Evolutionary conservation across 1,284 basidiomycete species (phyloP), one percentile per base, ranked within the genome.

Genomic region (Wolfiporia cocos): DNA sequence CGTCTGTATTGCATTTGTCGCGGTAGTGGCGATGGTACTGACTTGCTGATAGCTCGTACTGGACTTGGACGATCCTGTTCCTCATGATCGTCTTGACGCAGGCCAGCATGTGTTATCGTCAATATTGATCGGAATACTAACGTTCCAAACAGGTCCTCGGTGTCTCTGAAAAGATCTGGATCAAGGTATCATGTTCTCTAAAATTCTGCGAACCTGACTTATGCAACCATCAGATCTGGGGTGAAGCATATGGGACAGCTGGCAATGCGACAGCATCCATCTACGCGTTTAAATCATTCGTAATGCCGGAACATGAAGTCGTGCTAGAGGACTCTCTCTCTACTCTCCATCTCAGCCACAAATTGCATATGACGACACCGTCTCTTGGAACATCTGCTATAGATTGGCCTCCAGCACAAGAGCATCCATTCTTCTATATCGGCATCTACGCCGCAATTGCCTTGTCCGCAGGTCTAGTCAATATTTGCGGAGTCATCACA

Each of bases 91-190:
- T 81, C 4, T 44, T 76, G 11, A 66, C 65, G 12, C 74, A 82
- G 48, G 59, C 60, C 33, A 7, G 42, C 33, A 14, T 19, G 12
- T 17, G 1, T 46, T 11, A 4, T 6, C 17, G 17, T 40, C 11
- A 39, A 32, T 26, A 32, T 21, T 30, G 22, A 28, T 23, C 12
- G 17, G 15, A 7, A 10, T 5, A 18, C 10, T 7, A 22, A 41
- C 22, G 26, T n/a, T 6, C 15, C n/a, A 12, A 29, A 15, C 51
- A 67, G 50, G 14, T 61, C 19, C 53, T 80, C 14, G 69, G 71
- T 14, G 66, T 82, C 6, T 63, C 63, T 34, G 82, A 85, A 57
- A 85, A 81, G 56, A 49, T 81, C 6, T 91, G 87, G 86, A 80
- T 90, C 50, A 86, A 76, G 68, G 76, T 85, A 37, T 61, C 37